These are phyloP conservation scores for Drosera spatulata DNA, from an alignment of 179 eudicot genomes.

Conservation along the genomic window DNA sequence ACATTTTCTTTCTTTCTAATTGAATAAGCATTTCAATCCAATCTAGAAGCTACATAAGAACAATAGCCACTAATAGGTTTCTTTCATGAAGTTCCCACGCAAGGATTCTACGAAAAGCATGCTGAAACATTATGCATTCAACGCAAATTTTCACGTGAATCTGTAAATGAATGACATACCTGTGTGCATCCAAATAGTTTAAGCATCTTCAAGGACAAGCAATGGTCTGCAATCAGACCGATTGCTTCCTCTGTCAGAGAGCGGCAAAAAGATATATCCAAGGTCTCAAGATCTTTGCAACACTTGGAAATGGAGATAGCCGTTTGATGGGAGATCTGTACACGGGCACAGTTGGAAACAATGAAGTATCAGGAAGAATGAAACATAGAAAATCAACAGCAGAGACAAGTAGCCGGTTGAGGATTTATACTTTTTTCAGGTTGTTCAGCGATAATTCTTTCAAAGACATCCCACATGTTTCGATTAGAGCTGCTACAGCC, in stretches of 20 bases:
- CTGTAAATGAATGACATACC: slow-evolving; percentile 17
- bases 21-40: too few species aligned
- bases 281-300: slow-evolving; percentile 40
- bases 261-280: slow-evolving; percentile 96
- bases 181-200: slow-evolving; percentile 94
- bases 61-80: background rate
- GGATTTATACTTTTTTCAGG: slow-evolving; percentile 40
- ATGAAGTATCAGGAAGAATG: background rate
- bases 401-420: background rate
- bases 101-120: too few species aligned
- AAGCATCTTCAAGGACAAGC: slow-evolving; percentile 53
- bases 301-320: slow-evolving; percentile 56
- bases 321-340: slow-evolving; percentile 61
- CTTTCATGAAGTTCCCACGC: too few species aligned
- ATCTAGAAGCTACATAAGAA: too few species aligned
- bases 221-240: slow-evolving; percentile 80
- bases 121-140: too few species aligned
- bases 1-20: too few species aligned
- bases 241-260: slow-evolving; percentile 58
- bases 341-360: background rate
- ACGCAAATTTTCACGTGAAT: background rate
- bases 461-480: slow-evolving; percentile 52
- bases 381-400: background rate
- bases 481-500: slow-evolving; percentile 88
- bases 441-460: slow-evolving; percentile 60